Evolutionary conservation across 73 alveolate genomes (phyloP), one percentile per base, ranked within the genome.

Genomic region (Paramecium pentaurelia): DNA sequence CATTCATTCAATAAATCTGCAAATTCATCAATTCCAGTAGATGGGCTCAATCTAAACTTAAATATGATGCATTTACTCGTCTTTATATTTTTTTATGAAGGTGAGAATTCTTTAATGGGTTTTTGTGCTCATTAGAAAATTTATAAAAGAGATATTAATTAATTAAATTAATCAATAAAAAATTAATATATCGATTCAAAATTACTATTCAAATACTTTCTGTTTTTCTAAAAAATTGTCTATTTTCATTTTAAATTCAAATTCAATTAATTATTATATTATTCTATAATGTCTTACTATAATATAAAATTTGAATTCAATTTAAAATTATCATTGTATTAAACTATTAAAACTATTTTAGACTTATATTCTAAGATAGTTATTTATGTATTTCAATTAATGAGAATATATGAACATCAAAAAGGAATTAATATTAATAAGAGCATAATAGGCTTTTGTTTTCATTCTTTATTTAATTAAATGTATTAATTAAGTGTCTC

Each of bases 11-110:
- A 34, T 22, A 73, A 38, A 20, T 73, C 87, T 5, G 60, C 60
- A 40, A 73, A 73, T 73, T 73, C 87, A 34, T 73, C 87, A 14
- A 73, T 73, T 36, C 60, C 87, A 38, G 87, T 73, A 16, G 60
- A 12, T 9, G 58, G n/a, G n/a, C 34, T 20, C 87, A 73, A 37
- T 37, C 87, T 73, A 73, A 34, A 73, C 30, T 30, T 38, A 73
- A 73, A 12, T 68, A 12, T 28, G 8, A 73, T 6, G 34, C 28
- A 73, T 18, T 16, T 73, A 73, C 87, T 73, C 87, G 27, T 73
- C 87, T 40, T 73, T 73, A 20, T 73, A 37, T 40, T 40, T 73
- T 38, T 73, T 73, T 2, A 73, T 44, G 38, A 73, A 73, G 2
- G 87, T 37, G 42, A 73, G 87, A 36, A 73, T 36, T 40, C 60